phyloP scores from a whole-genome alignment of 1,139 yeast species.

The Yamadazyma dushanensis region DNA sequence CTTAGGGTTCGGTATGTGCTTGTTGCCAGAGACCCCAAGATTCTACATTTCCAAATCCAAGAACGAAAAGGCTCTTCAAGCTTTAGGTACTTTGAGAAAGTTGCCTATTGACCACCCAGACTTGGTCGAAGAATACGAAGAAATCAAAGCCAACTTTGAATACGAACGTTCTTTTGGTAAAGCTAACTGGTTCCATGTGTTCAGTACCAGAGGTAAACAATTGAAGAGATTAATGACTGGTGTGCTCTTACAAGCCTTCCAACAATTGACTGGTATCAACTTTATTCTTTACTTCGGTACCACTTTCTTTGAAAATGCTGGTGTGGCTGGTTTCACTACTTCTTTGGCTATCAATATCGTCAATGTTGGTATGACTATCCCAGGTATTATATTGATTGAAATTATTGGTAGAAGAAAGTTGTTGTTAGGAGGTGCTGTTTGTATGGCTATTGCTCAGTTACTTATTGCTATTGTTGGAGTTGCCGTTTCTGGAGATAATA shows the following conservation, averaged over 20 bases:
- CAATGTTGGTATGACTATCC: slow-evolving; percentile 37
- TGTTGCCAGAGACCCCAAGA: slow-evolving; percentile 81
- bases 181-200: slow-evolving; percentile 35
- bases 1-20: slow-evolving; percentile 54
- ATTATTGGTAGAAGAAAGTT: slow-evolving; percentile 38
- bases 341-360: slow-evolving; percentile 39
- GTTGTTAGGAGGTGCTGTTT: slow-evolving; percentile 53
- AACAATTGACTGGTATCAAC: slow-evolving; percentile 75
- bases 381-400: slow-evolving; percentile 39
- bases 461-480: slow-evolving; percentile 73
- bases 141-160: slow-evolving; percentile 39
- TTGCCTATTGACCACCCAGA: slow-evolving; percentile 42
- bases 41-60: slow-evolving; percentile 55
- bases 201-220: slow-evolving; percentile 35
- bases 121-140: slow-evolving; percentile 38
- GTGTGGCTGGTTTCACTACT: slow-evolving; percentile 39
- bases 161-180: slow-evolving; percentile 31
- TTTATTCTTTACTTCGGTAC: slow-evolving; percentile 72
- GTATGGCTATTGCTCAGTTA: slow-evolving; percentile 65
- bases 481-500: slow-evolving; percentile 18
- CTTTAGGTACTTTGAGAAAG: slow-evolving; percentile 34
- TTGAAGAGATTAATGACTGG: slow-evolving; percentile 38
- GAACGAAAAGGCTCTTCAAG: slow-evolving; percentile 54
- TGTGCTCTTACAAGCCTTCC: slow-evolving; percentile 47
- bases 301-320: slow-evolving; percentile 59